phyloP scores from a whole-genome alignment of 495 filamentous ascomycete species.

The Apodospora peruviana region DNA sequence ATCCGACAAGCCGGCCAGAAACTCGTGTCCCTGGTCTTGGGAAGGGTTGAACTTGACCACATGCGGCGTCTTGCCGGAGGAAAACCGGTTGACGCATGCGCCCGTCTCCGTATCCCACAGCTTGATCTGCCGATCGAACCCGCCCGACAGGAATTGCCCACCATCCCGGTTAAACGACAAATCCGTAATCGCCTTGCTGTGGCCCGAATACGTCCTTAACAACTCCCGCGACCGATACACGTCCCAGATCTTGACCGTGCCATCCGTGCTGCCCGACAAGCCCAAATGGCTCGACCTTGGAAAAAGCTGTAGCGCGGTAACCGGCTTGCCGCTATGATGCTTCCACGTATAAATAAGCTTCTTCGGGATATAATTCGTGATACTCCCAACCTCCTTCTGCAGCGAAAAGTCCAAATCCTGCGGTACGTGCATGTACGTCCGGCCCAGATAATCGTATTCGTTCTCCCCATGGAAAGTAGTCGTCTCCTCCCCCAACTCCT shows the following conservation, averaged over 20 bases:
- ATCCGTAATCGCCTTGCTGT: constrained; percentile 86
- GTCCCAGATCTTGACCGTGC: constrained; percentile 91
- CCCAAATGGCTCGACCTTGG: constrained; percentile 81
- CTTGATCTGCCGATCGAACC: constrained; percentile 91
- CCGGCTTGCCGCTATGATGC: constrained; percentile 69
- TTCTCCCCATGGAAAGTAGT: constrained; percentile 83
- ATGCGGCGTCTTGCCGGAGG: constrained; percentile 89
- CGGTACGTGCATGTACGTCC: constrained; percentile 95
- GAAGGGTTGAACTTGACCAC: constrained; percentile 89
- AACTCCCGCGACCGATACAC: constrained; percentile 85
- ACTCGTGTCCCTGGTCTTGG: constrained; percentile 72
- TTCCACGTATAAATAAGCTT: constrained; percentile 88
- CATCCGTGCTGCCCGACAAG: constrained; percentile 78
- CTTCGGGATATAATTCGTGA: constrained; percentile 90
- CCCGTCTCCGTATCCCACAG: constrained; percentile 98
- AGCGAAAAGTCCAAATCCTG: constrained; percentile 90
- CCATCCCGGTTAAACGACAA: constrained; percentile 79
- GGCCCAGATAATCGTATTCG: constrained; percentile 82
- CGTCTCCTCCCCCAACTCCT: constrained; percentile 62
- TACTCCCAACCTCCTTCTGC: constrained; percentile 67
- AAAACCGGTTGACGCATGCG: constrained; percentile 76
- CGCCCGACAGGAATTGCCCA: constrained; percentile 84
- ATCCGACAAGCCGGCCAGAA: constrained; percentile 93
- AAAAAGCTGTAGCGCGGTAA: constrained; percentile 84
- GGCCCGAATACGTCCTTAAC: constrained; percentile 82